phyloP scores from a whole-genome alignment of 2,329 filamentous ascomycete genomes.

The Coniochaeta prunicola region DNA sequence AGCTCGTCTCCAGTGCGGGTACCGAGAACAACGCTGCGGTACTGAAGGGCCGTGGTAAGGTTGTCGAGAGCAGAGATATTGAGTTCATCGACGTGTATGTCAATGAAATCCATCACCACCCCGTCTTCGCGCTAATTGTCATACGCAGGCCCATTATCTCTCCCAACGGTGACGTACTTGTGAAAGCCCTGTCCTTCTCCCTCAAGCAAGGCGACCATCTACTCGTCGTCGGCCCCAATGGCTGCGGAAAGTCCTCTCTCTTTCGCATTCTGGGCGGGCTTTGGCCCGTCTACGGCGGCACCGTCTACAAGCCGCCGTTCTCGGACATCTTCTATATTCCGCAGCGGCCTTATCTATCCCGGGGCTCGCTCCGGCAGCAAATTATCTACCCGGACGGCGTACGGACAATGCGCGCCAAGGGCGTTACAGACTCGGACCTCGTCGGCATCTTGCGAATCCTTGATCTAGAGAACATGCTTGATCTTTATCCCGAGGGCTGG shows the following conservation, averaged over 20 bases:
- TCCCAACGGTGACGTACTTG: constrained; percentile 89
- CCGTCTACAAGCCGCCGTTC: constrained; percentile 83
- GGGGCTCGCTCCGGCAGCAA: constrained; percentile 88
- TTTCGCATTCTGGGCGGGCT: constrained; percentile 94
- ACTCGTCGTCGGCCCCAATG: constrained; percentile 92
- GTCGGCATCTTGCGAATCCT: constrained; percentile 69
- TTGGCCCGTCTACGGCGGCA: constrained; percentile 96
- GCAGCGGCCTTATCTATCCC: constrained; percentile 86
- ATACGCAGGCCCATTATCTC: constrained; percentile 72
- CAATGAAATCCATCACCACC: background rate
- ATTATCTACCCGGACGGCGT: constrained; percentile 92
- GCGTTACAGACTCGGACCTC: constrained; percentile 75
- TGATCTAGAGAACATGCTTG: constrained; percentile 75
- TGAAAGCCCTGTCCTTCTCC: constrained; percentile 78
- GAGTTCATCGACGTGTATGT: constrained; percentile 73
- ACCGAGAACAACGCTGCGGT: constrained; percentile 78
- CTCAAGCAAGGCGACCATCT: constrained; percentile 84
- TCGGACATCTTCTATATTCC: constrained; percentile 97
- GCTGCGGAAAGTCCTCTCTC: constrained; percentile 91
- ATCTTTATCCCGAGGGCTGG: constrained; percentile 71
- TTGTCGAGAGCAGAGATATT: constrained; percentile 77
- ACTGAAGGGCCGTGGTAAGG: constrained; percentile 70
- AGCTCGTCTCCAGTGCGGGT: constrained; percentile 81
- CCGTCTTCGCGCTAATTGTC: background rate
- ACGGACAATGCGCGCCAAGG: constrained; percentile 78